Conservation (phyloP, 768 basidiomycete genomes). For the Mycena polygramma region DNA sequence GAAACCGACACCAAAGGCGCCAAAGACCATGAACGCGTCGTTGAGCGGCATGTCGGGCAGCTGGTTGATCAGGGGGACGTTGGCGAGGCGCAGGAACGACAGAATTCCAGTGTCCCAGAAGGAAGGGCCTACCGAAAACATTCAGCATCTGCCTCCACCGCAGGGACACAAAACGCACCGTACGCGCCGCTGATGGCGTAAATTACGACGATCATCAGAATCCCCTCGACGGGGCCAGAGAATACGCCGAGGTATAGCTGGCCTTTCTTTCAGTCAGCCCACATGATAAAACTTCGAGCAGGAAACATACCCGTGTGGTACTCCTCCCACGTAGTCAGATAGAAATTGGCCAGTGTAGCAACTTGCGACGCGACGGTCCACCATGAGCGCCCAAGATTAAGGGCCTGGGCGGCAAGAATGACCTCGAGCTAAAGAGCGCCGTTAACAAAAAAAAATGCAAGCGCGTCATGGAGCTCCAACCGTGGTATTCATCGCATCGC, state of each 20-base stretch:
- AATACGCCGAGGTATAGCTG: constrained; percentile 92
- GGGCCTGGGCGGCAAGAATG: constrained; percentile 83
- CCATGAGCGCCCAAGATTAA: constrained; percentile 95
- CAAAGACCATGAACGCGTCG: constrained; percentile 90
- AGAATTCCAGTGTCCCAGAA: constrained; percentile 86
- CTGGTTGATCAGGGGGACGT: constrained; percentile 59
- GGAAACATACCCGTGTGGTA: constrained; percentile 96
- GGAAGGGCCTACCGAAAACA: constrained; percentile 65
- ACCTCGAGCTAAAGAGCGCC: constrained; percentile 79
- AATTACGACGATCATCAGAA: constrained; percentile 84
- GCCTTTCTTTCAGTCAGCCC: too few relatives aligned
- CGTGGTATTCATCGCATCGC: constrained; percentile 95
- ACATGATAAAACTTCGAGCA: too few relatives aligned
- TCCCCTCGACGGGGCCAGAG: constrained; percentile 97
- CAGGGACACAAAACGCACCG: constrained; percentile 56
- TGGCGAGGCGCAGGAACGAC: constrained; percentile 67
- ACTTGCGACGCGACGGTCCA: constrained; percentile 94
- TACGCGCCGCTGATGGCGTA: constrained; percentile 84
- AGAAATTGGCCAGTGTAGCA: constrained; percentile 82
- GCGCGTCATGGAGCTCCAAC: constrained; percentile 54
- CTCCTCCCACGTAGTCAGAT: constrained; percentile 87
- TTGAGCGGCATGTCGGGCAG: constrained; percentile 84
- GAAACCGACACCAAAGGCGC: constrained; percentile 73
- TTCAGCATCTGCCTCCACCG: constrained; percentile 10
- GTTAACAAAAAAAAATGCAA: constrained; percentile 3